Conservation (phyloP, 2,329 filamentous ascomycete species). For the Colletotrichum ledebouriae region DNA sequence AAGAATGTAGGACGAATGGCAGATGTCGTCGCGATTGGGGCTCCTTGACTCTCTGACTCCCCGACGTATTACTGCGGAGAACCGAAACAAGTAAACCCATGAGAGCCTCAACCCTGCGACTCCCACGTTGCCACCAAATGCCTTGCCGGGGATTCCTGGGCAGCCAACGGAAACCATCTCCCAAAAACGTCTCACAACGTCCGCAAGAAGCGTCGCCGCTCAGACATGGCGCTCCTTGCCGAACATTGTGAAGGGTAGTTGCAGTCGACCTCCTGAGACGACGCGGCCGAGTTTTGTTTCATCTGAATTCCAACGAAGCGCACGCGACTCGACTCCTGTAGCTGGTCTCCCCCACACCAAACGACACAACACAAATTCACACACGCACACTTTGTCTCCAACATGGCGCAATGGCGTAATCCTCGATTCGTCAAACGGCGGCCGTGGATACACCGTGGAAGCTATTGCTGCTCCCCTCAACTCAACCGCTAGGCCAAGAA, state of each 20-base stretch:
- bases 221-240: constrained; percentile 27
- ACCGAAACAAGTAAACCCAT: constrained; percentile 17
- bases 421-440: constrained; percentile 9
- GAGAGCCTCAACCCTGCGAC: constrained; percentile 34
- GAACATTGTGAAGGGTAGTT: background rate
- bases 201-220: constrained; percentile 7
- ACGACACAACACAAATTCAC: constrained; percentile 21
- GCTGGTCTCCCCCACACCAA: constrained; percentile 6
- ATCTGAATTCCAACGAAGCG: constrained; percentile 27
- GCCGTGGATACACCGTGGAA: constrained; percentile 20
- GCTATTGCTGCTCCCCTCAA: constrained; percentile 28
- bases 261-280: constrained; percentile 32
- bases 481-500: constrained; percentile 2
- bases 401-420: constrained; percentile 1
- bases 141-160: constrained; percentile 8
- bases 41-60: constrained; percentile 32
- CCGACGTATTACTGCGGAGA: constrained; percentile 6
- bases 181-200: constrained; percentile 22
- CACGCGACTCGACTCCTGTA: constrained; percentile 3
- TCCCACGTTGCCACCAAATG: background rate
- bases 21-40: constrained; percentile 28
- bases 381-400: background rate
- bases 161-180: background rate
- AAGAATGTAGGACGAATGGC: constrained; percentile 23
- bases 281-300: constrained; percentile 38